Conservation (phyloP, 352 stramenopile species). For the Globisporangium spiculum region DNA sequence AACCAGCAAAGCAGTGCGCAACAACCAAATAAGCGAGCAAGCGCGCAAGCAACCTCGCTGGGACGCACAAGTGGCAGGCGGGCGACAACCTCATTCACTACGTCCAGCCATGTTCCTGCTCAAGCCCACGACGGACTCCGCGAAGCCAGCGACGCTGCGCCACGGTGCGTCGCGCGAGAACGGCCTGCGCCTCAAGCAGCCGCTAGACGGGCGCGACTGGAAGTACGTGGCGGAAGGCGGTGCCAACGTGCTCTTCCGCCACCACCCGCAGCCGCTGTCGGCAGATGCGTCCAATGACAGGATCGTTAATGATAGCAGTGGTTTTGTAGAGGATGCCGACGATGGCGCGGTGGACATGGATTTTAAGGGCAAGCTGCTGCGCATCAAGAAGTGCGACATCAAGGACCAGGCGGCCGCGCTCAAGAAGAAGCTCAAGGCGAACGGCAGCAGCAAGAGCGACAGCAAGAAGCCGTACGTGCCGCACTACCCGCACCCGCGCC, state of each 20-base stretch:
- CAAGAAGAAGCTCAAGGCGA: conserved; percentile 21
- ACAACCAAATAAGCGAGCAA: conserved; percentile 5
- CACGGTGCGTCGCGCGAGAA: neutral
- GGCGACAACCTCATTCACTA: neutral
- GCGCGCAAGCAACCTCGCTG: neutral
- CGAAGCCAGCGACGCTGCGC: neutral
- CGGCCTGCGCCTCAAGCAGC: conserved; percentile 15
- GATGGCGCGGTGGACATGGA: conserved; percentile 16
- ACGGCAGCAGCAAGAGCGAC: neutral
- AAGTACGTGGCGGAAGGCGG: conserved; percentile 86
- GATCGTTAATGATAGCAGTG: neutral
- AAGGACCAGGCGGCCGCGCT: conserved; percentile 16
- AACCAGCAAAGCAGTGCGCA: neutral
- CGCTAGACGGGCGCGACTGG: conserved; percentile 61
- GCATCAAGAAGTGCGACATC: conserved; percentile 83
- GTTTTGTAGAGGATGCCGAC: neutral
- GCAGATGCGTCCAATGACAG: neutral
- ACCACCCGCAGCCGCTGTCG: conserved; percentile 30
- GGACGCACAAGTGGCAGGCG: neutral
- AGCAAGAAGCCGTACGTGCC: conserved; percentile 38
- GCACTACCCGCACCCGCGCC: conserved; percentile 62
- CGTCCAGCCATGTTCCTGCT: conserved; percentile 42
- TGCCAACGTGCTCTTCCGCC: conserved; percentile 83
- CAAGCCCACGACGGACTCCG: conserved; percentile 26
- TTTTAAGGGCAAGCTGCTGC: conserved; percentile 76